Evolutionary conservation across 805 yeast species (phyloP).

Genomic region (Candida sanyiensis): DNA sequence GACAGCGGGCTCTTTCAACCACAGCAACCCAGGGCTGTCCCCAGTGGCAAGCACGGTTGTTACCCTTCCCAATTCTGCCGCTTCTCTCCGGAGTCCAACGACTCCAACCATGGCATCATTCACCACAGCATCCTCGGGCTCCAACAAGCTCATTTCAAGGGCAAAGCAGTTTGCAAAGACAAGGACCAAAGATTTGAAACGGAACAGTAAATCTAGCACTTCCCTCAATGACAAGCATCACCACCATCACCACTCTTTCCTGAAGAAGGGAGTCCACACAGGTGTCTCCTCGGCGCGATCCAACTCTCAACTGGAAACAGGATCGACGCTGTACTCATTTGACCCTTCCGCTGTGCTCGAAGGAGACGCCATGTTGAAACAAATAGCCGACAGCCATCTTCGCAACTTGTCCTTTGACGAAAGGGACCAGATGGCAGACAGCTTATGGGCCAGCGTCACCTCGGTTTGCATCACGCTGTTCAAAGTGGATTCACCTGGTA

Average conservation of each 20-base stretch:
- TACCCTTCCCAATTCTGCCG: not conserved
- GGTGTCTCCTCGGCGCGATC: constrained; percentile 33
- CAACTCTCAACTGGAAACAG: constrained; percentile 31
- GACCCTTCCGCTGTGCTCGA: constrained; percentile 26
- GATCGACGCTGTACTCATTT: constrained; percentile 34
- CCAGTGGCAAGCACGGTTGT: not conserved
- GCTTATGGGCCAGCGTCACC: constrained; percentile 44
- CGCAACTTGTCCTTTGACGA: constrained; percentile 29
- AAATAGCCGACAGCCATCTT: constrained; percentile 27
- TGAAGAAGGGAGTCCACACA: constrained; percentile 19
- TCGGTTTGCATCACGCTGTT: constrained; percentile 42
- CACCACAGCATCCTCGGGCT: not conserved
- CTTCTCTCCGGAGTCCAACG: constrained; percentile 6
- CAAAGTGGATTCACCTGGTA: constrained; percentile 24
- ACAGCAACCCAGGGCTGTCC: not conserved
- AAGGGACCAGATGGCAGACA: constrained; percentile 38
- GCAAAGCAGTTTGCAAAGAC: constrained; percentile 26
- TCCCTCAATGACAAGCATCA: constrained; percentile 14
- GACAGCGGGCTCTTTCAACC: not conserved
- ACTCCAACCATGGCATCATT: constrained; percentile 13
- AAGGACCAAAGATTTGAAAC: constrained; percentile 23
- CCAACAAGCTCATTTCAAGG: constrained; percentile 15
- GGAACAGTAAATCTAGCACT: constrained; percentile 1
- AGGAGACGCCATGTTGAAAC: constrained; percentile 26
- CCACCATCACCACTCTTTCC: constrained; percentile 18